Evolutionary conservation across 768 basidiomycete genomes (phyloP).

Genomic region (Xerocomellus dryophilus): DNA sequence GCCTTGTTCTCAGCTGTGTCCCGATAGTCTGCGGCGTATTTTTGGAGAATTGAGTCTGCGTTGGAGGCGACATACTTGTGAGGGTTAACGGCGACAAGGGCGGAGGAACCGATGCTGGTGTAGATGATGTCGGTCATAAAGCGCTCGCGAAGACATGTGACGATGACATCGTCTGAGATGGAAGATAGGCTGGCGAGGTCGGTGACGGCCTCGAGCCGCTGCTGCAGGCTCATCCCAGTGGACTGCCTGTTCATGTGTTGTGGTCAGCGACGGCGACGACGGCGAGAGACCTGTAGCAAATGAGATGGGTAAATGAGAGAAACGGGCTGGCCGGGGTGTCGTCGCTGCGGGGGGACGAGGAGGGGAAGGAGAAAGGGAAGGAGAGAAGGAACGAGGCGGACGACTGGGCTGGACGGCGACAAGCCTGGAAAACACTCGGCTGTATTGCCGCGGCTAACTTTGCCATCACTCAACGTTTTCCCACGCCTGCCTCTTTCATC

Average conservation of each 20-base stretch:
- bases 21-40: slow-evolving; percentile 84
- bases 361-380: not conserved
- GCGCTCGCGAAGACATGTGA: slow-evolving; percentile 79
- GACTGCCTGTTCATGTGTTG: not conserved
- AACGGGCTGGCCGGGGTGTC: not conserved
- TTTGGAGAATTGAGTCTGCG: slow-evolving; percentile 78
- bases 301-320: not conserved
- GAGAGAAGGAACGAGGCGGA: slow-evolving; percentile 21
- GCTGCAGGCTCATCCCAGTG: slow-evolving; percentile 40
- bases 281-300: not conserved
- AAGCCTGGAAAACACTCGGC: slow-evolving; percentile 21
- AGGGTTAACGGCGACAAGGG: slow-evolving; percentile 86
- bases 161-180: slow-evolving; percentile 80
- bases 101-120: slow-evolving; percentile 66
- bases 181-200: slow-evolving; percentile 68
- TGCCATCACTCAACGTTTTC: slow-evolving; percentile 11
- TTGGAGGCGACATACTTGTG: slow-evolving; percentile 86
- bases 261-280: not conserved
- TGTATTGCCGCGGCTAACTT: slow-evolving; percentile 28
- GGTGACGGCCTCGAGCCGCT: slow-evolving; percentile 66
- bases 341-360: slow-evolving; percentile 8
- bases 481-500: slow-evolving; percentile 17
- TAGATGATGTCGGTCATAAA: slow-evolving; percentile 85
- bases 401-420: slow-evolving; percentile 12
- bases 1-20: slow-evolving; percentile 64